Base-by-base conservation (phyloP, 2,329 filamentous ascomycete genomes). In the Fusarium sp. region DNA sequence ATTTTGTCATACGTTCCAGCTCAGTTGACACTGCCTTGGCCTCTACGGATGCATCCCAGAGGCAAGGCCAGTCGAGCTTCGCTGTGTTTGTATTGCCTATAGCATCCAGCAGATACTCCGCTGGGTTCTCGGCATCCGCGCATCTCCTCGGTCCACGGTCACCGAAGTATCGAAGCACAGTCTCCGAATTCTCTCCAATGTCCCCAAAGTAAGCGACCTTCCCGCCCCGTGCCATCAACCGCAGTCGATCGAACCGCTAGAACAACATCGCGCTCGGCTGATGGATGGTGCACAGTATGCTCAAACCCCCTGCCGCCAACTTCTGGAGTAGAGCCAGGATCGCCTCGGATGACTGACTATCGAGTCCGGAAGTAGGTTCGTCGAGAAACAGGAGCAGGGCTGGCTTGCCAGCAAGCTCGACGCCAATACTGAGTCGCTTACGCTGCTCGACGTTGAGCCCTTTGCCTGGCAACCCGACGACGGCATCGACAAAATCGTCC, bases 181-280 rank as follows among this genome's bases (percentile, higher is more conserved):
- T 88, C 9, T 82, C 81, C 0, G 90, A 91, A 69, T 90, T 86
- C 1, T 87, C 76, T 5, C 91, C 91, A 50, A 93, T 89, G 4
- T 91, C 85, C 30, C 91, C 91, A 79, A 93, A 93, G 77, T 93
- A 93, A 6, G 92, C 89, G 0, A 90, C 92, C 77, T 86, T 89
- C 3, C 91, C 91, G 43, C 91, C 91, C 61, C 84, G 87, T n/a
- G 89, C 89, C 6, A 93, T 85, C 79, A 93, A 90, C 2, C 92
- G 82, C 7, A 92, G 81, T 8, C 87, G 86, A 70, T 92, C 90
- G 62, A 92, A 88, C 43, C 84, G 80, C 69, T 86, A 82, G 75
- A 89, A 89, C 10, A 89, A 80, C 49, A 87, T 83, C 2, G 86
- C 86, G 19, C 82, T 85, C 2, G 87, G 88, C 71, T 89, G 88